Conservation (phyloP, 345 rosid species). For the Citrus reticulata region DNA sequence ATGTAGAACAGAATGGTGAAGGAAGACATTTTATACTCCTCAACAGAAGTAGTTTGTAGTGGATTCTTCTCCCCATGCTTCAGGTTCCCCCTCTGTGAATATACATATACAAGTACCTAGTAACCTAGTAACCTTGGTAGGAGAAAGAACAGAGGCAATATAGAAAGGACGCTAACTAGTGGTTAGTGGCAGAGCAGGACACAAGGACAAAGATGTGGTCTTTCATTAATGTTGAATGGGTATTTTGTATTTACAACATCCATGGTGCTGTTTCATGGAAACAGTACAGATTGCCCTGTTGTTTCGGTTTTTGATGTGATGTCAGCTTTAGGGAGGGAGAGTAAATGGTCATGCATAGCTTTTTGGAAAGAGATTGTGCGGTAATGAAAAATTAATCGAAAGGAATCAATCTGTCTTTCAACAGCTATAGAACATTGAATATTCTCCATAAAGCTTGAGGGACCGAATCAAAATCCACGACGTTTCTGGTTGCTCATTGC, state of each 20-base stretch:
- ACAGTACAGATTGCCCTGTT: neutral
- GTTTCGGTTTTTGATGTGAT: neutral
- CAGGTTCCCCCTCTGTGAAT: neutral
- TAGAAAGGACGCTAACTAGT: neutral
- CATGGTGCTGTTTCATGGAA: neutral
- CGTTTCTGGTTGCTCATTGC: neutral
- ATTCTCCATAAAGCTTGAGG: neutral
- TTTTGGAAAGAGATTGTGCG: neutral
- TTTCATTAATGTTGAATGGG: neutral
- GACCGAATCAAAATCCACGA: neutral
- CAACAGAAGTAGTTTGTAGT: neutral
- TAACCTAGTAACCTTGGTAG: neutral
- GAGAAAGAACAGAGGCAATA: neutral
- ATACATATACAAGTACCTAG: neutral
- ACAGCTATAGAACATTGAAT: neutral
- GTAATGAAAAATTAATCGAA: too few species aligned
- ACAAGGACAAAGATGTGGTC: neutral
- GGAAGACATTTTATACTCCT: neutral
- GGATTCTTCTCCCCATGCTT: conserved; percentile 1
- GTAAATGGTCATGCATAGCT: neutral
- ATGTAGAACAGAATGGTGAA: neutral
- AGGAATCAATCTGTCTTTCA: neutral
- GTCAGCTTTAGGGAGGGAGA: too few species aligned
- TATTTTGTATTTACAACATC: neutral
- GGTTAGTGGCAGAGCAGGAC: neutral